These are phyloP conservation scores for Coemansia sp. DNA, from an alignment of 192 early-diverging fungal species.

Conservation along the genomic window DNA sequence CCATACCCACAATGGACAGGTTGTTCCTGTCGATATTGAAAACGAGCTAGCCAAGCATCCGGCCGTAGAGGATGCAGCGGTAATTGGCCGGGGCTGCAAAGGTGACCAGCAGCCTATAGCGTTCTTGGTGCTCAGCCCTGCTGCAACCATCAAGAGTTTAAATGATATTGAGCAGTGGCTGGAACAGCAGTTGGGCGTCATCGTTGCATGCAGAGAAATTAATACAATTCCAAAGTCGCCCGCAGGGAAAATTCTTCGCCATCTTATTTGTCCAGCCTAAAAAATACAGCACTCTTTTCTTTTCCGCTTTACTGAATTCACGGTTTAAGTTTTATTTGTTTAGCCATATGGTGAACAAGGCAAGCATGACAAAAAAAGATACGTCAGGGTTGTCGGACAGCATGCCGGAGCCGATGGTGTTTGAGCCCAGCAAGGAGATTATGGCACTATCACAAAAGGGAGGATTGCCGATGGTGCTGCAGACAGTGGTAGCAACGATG, in stretches of 20 bases:
- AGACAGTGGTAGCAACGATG: constrained; percentile 25
- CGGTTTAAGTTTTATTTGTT: background rate
- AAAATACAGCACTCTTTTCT: background rate
- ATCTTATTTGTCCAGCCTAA: background rate
- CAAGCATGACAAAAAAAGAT: background rate
- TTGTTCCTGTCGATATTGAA: constrained; percentile 83
- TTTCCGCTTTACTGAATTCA: constrained; percentile 7
- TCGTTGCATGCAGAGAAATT: constrained; percentile 15
- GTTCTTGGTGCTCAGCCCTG: constrained; percentile 15
- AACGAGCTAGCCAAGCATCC: constrained; percentile 61
- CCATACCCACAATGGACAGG: constrained; percentile 68
- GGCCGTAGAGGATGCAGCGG: constrained; percentile 61
- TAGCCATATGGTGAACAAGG: background rate
- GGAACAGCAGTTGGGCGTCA: background rate
- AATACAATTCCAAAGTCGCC: constrained; percentile 21
- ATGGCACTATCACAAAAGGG: constrained; percentile 27
- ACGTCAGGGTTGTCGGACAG: background rate
- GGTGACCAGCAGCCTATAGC: constrained; percentile 11
- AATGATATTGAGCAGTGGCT: constrained; percentile 16
- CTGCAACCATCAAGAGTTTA: background rate
- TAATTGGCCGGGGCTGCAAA: constrained; percentile 49
- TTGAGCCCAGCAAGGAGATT: constrained; percentile 41
- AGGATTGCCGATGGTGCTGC: constrained; percentile 23
- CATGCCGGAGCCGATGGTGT: constrained; percentile 26
- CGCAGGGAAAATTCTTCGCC: constrained; percentile 32